Conservation (phyloP, 306 rosid genomes). For the Sesbania bispinosa region DNA sequence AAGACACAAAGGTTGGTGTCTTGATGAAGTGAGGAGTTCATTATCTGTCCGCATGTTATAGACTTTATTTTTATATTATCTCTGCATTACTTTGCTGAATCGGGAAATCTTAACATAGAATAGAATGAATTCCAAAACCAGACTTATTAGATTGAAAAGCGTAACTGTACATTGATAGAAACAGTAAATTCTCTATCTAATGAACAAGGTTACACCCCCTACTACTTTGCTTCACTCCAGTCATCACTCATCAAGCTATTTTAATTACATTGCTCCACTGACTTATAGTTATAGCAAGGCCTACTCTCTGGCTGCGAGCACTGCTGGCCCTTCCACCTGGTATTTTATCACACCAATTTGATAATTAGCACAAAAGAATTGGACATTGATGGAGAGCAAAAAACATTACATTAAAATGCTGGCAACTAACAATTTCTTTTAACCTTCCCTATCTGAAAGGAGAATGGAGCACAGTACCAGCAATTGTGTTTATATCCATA, state of each 20-base stretch:
- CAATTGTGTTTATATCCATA: background rate
- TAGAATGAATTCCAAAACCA: background rate
- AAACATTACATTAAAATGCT: no score
- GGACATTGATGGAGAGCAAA: no score
- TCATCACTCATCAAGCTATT: background rate
- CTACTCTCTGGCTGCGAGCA: slow-evolving; percentile 64
- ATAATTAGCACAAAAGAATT: background rate
- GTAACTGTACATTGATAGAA: slow-evolving; percentile 28
- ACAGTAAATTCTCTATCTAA: slow-evolving; percentile 9
- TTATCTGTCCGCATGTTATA: no score
- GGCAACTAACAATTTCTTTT: no score
- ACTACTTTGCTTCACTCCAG: background rate
- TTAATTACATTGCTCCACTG: slow-evolving; percentile 29
- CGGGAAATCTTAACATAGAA: background rate
- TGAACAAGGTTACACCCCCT: background rate
- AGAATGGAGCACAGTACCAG: background rate
- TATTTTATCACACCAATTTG: slow-evolving; percentile 36
- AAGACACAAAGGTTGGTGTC: no score
- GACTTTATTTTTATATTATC: no score
- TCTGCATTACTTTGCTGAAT: no score
- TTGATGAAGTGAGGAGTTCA: no score
- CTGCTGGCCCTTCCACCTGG: slow-evolving; percentile 89
- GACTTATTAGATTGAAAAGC: slow-evolving; percentile 15
- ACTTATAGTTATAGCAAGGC: background rate
- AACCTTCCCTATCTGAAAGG: no score